Base-by-base conservation (phyloP, 208 protist species). In the Novymonas esmeraldas region DNA sequence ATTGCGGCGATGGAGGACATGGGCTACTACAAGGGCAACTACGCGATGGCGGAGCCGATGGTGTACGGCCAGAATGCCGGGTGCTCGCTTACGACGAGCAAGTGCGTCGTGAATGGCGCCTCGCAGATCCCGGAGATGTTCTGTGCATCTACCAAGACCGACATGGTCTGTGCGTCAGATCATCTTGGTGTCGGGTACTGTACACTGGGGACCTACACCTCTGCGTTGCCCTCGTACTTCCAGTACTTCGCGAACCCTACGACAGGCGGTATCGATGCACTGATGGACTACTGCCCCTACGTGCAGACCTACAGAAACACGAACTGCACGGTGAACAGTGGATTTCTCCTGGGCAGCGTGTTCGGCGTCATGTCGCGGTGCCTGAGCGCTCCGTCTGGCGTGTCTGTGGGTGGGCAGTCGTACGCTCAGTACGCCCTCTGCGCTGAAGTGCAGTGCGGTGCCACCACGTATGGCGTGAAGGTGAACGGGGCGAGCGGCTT, bases 1-100 rank as follows among this genome's bases (percentile, higher is more conserved):
- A 77, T 98, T 45, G 78, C 91, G 0, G 51, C 78, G 0, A 90
- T 98, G 49, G 73, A 95, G 31, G 89, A 95, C 63, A 56, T 87
- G 13, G 84, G 84, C 20, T 93, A 72, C 59, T 98, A 95, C 76
- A 29, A 48, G 6, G 87, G 73, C 28, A 78, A 83, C 64, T 94
- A 85, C 66, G 58, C 2, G 34, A 78, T 78, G 36, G 84, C 77
- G 7, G 81, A 95, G 45, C 50, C 54, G 22, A 88, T 97, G 74
- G 24, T 45, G 22, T 98, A 83, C 81, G 92, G 94, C 31, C 56
- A 73, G 20, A 68, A 82, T 9, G 29, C 49, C 0, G 93, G 93
- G 6, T 95, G 90, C 63, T 39, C 11, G 9, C 76, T 95, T 6
- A 24, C 79, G 13, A 54, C 56, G 2, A 54, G 59, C 13, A 73